A percentile compares a stretch with the other conserved stretches of the same genome.
Evolutionary conservation across 83 land plant genomes (phyloP).

Genomic region (Diphasiastrum complanatum): DNA sequence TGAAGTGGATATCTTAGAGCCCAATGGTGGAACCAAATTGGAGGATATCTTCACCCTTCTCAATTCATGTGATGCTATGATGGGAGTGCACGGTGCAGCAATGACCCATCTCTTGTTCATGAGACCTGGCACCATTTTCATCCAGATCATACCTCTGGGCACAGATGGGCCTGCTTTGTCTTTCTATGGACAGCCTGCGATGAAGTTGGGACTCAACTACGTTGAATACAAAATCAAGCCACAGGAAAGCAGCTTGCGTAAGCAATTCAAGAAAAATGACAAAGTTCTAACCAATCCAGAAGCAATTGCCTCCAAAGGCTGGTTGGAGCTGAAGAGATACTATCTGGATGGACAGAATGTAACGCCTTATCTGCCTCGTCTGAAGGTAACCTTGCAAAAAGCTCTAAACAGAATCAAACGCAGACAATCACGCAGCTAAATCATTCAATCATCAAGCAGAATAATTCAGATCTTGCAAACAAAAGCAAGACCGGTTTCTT

Average conservation of each 20-base stretch:
- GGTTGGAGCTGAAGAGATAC: constrained; percentile 64
- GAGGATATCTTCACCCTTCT: constrained; percentile 46
- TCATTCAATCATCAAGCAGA: too few relatives aligned
- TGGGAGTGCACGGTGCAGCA: constrained; percentile 95
- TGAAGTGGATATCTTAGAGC: constrained; percentile 45
- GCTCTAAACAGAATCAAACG: too few relatives aligned
- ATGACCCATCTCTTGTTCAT: constrained; percentile 88
- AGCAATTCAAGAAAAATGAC: constrained; percentile 39
- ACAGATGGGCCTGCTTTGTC: constrained; percentile 74
- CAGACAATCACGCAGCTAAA: too few relatives aligned
- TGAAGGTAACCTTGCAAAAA: too few relatives aligned
- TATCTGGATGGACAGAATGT: constrained; percentile 70
- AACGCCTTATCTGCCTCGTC: constrained; percentile 29
- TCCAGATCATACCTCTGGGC: constrained; percentile 82
- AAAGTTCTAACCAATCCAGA: constrained; percentile 55
- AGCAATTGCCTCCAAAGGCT: constrained; percentile 46
- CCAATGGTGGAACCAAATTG: constrained; percentile 49
- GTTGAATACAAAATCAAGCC: constrained; percentile 49
- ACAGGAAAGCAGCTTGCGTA: constrained; percentile 63
- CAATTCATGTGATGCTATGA: constrained; percentile 48
- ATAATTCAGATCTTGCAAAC: too few relatives aligned
- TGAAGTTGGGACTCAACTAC: constrained; percentile 68
- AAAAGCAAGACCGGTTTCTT: too few relatives aligned
- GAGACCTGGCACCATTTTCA: constrained; percentile 69
- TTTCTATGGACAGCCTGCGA: constrained; percentile 83